Conservation (phyloP, 108 stramenopile genomes). For the Fragilaria radians region DNA sequence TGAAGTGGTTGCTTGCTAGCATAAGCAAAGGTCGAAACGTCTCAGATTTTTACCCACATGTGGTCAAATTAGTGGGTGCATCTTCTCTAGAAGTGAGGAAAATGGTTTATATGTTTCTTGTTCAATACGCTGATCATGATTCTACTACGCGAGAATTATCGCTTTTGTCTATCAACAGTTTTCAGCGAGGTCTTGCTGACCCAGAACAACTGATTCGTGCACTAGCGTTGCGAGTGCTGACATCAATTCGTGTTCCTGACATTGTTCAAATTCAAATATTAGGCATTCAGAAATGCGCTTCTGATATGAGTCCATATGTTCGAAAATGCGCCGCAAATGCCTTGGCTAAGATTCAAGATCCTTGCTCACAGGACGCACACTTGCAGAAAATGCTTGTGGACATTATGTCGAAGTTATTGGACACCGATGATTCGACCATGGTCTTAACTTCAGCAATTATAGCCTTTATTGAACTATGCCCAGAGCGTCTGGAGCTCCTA, state of each 20-base stretch:
- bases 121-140: slow-evolving; percentile 90
- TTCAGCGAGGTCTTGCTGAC: slow-evolving; percentile 95
- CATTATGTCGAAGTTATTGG: slow-evolving; percentile 49
- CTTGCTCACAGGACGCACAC: slow-evolving; percentile 44
- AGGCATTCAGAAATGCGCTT: slow-evolving; percentile 90
- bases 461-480: slow-evolving; percentile 92
- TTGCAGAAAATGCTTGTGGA: slow-evolving; percentile 49
- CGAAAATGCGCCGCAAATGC: slow-evolving; percentile 97
- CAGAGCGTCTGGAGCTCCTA: slow-evolving; percentile 80
- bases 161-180: slow-evolving; percentile 92
- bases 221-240: slow-evolving; percentile 93
- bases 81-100: slow-evolving; percentile 93
- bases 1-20: slow-evolving; percentile 98
- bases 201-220: slow-evolving; percentile 91
- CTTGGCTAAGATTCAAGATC: slow-evolving; percentile 78
- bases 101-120: slow-evolving; percentile 98
- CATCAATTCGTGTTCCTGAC: slow-evolving; percentile 92
- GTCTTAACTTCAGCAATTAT: slow-evolving; percentile 90
- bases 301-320: slow-evolving; percentile 93
- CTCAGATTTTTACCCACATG: slow-evolving; percentile 94
- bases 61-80: slow-evolving; percentile 91
- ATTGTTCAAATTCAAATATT: slow-evolving; percentile 98
- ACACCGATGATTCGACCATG: slow-evolving; percentile 87
- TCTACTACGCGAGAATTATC: slow-evolving; percentile 90
- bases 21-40: slow-evolving; percentile 95